Evolutionary conservation across 2,329 filamentous ascomycete genomes (phyloP).

Genomic region (Cucurbitaria berberidis): DNA sequence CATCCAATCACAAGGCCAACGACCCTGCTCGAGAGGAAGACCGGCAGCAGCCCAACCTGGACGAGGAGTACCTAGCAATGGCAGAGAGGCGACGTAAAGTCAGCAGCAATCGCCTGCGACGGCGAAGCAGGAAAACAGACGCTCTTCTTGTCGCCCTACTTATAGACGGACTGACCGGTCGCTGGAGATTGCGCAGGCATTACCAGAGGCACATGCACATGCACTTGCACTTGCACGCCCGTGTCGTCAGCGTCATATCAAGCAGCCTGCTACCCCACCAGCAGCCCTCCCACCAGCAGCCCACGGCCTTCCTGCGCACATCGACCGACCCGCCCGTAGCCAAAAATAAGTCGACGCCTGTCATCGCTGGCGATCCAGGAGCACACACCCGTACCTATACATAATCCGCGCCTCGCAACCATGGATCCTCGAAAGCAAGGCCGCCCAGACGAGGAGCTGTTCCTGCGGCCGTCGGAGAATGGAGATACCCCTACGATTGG

Average conservation of each 20-base stretch:
- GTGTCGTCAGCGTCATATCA: conserved; percentile 17
- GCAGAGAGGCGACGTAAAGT: conserved; percentile 33
- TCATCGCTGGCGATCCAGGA: conserved; percentile 31
- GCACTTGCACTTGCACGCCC: no score
- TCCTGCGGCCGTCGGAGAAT: conserved; percentile 62
- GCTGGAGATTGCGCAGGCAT: conserved; percentile 5
- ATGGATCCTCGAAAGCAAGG: conserved; percentile 64
- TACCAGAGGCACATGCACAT: not conserved
- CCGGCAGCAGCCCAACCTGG: conserved; percentile 33
- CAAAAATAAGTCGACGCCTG: conserved; percentile 35
- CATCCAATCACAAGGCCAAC: conserved; percentile 35
- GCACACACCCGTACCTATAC: conserved; percentile 9
- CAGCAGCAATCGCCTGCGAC: conserved; percentile 27
- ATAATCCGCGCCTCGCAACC: conserved; percentile 6
- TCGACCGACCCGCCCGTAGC: conserved; percentile 23
- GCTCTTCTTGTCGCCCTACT: conserved; percentile 14
- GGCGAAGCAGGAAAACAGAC: conserved; percentile 12
- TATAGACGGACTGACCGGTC: conserved; percentile 20
- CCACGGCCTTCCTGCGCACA: conserved; percentile 18
- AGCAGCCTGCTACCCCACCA: conserved; percentile 25
- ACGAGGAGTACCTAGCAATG: conserved; percentile 20
- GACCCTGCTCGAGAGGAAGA: conserved; percentile 18
- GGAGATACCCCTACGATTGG: conserved; percentile 79
- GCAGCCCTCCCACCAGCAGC: conserved; percentile 16
- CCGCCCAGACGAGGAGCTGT: conserved; percentile 81